A percentile compares a stretch with the other conserved stretches of the same genome.
Conservation (phyloP, 2,329 filamentous ascomycete genomes). For the Colletotrichum agaves region DNA sequence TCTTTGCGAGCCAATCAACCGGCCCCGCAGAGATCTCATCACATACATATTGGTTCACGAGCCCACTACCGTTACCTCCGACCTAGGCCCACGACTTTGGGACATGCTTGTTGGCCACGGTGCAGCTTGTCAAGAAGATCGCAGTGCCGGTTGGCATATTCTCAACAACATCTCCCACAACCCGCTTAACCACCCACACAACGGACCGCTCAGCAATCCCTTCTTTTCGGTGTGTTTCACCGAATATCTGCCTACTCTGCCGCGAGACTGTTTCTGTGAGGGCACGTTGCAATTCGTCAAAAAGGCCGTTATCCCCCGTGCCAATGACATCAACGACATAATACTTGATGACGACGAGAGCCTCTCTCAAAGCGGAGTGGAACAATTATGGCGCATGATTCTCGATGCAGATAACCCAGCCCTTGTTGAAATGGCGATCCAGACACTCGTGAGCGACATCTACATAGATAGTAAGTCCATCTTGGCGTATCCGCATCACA, state of each 20-base stretch:
- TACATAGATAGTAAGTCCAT: conserved; percentile 73
- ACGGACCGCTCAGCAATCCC: conserved; percentile 57
- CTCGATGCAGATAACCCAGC: conserved; percentile 72
- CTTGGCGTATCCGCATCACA: conserved; percentile 57
- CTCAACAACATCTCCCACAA: conserved; percentile 60
- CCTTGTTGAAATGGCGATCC: conserved; percentile 66
- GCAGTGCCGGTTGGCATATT: conserved; percentile 76
- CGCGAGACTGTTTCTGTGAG: conserved; percentile 67
- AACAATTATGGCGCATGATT: conserved; percentile 87
- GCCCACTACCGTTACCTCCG: conserved; percentile 69
- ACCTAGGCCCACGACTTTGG: conserved; percentile 76
- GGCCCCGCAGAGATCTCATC: conserved; percentile 67
- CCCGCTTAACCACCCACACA: too few relatives aligned
- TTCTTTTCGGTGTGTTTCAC: conserved; percentile 66
- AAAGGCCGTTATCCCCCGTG: conserved; percentile 58
- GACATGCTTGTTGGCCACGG: conserved; percentile 74
- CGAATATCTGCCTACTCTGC: conserved; percentile 66
- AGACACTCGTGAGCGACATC: conserved; percentile 74
- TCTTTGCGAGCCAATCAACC: conserved; percentile 59
- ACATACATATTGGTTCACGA: conserved; percentile 68
- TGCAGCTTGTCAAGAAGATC: conserved; percentile 68
- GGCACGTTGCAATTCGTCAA: conserved; percentile 73
- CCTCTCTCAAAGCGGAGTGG: conserved; percentile 64
- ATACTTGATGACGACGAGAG: conserved; percentile 63
- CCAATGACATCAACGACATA: conserved; percentile 57